Base-by-base conservation (phyloP, 352 stramenopile genomes). In the Thalassiosira allenii region DNA sequence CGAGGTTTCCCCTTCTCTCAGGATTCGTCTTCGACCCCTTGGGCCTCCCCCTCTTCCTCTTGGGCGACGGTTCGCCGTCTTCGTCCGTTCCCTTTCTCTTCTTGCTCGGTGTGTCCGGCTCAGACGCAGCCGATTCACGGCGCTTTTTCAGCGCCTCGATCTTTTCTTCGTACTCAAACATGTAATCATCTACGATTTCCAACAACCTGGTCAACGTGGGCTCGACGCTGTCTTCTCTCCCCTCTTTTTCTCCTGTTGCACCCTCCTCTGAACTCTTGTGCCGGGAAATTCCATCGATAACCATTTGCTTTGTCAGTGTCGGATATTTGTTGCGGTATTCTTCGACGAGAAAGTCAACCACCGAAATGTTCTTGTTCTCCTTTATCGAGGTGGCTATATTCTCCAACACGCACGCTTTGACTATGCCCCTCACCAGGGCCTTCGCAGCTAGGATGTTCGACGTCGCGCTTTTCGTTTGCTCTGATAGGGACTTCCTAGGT, bases 271-370 rank as follows among this genome's bases (percentile, higher is more conserved):
- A 12, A 22, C 29, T 43, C 9, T 25, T 17, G 40, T 75, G 40
- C 14, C 65, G 44, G 2, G n/a, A 17, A 33, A 83, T 64, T 2
- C 37, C 59, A 41, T 76, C 74, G 1, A 32, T 27, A 9, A 83
- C 41, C 74, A 59, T 77, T 9, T 47, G 0, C 4, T 32, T 34
- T 23, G 59, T 61, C 41, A 83, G 40, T 22, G 22, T 30, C 14
- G 74, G 51, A 30, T 83, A 83, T 32, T 65, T 75, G 11, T 29
- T 9, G 2, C 47, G 20, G 20, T 83, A 83, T 52, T 83, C 51
- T n/a, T 54, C 57, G 30, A 83, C 65, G 25, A 83, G 33, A 8
- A 34, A 40, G n/a, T 77, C 57, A 43, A 77, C 53, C 2, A 70
- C 30, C 34, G 4, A 20, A 14, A 33, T 14, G 12, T 12, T 27